These are phyloP conservation scores for Phytophthora aleatoria DNA, from an alignment of 352 stramenopile species.

Conservation along the genomic window DNA sequence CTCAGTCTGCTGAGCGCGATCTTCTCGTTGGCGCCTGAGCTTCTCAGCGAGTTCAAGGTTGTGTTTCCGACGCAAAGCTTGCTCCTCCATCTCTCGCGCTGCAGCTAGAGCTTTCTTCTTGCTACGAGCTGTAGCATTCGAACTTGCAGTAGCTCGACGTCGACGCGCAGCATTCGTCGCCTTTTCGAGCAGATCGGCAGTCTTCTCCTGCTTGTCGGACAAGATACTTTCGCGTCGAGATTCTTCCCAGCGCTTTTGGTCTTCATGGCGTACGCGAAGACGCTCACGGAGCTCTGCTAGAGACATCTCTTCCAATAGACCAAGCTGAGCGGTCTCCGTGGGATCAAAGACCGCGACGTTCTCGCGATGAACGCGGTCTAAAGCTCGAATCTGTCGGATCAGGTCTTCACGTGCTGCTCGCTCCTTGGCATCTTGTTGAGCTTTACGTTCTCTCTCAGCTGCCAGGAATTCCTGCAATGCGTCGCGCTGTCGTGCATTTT, in stretches of 20 bases:
- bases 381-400: constrained; percentile 85
- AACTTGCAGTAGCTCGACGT: constrained; percentile 64
- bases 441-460: constrained; percentile 65
- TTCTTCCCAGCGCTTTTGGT: constrained; percentile 75
- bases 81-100: constrained; percentile 57
- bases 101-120: constrained; percentile 62
- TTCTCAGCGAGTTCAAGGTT: constrained; percentile 82
- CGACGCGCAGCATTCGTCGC: constrained; percentile 80
- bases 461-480: constrained; percentile 69
- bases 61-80: constrained; percentile 60
- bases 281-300: constrained; percentile 85
- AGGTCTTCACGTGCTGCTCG: constrained; percentile 80
- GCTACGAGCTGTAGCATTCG: constrained; percentile 58
- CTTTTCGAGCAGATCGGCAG: constrained; percentile 70
- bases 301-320: constrained; percentile 93
- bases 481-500: constrained; percentile 66
- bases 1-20: constrained; percentile 54
- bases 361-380: constrained; percentile 80
- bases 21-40: constrained; percentile 56
- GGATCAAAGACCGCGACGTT: constrained; percentile 91
- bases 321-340: constrained; percentile 84
- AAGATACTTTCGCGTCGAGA: constrained; percentile 72
- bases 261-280: constrained; percentile 76
- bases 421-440: constrained; percentile 62
- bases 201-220: constrained; percentile 78